A percentile compares a stretch with the other conserved stretches of the same genome.
Conservation (phyloP, 305 asterid genomes). For the Fraxinus velutina region DNA sequence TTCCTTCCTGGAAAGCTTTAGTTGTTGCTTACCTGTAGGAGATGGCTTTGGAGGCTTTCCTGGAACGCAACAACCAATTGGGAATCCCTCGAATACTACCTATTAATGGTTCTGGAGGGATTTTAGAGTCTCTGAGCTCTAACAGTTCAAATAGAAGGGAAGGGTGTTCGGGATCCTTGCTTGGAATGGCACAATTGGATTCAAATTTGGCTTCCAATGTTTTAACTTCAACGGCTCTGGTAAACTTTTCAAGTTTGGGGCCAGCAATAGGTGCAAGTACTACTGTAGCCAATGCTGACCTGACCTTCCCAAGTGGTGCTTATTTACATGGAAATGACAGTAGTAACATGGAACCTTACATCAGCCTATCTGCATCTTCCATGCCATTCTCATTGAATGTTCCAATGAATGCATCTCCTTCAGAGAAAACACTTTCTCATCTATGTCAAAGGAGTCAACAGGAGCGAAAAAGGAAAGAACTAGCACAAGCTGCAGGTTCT, state of each 20-base stretch:
- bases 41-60: slow-evolving; percentile 33
- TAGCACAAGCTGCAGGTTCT: slow-evolving; percentile 19
- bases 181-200: slow-evolving; percentile 28
- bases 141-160: slow-evolving; percentile 18
- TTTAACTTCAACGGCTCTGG: slow-evolving; percentile 14
- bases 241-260: slow-evolving; percentile 19
- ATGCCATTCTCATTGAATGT: slow-evolving; percentile 25
- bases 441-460: slow-evolving; percentile 27
- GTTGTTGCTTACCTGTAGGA: slow-evolving; percentile 7
- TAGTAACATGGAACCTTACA: slow-evolving; percentile 25
- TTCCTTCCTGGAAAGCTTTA: not conserved
- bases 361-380: slow-evolving; percentile 23
- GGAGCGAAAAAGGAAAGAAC: slow-evolving; percentile 20
- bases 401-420: slow-evolving; percentile 19
- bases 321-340: slow-evolving; percentile 29
- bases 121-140: slow-evolving; percentile 29
- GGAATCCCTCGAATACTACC: slow-evolving; percentile 17
- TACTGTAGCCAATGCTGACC: slow-evolving; percentile 21
- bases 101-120: slow-evolving; percentile 24
- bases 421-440: slow-evolving; percentile 11
- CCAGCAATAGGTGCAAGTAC: slow-evolving; percentile 21
- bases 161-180: slow-evolving; percentile 17
- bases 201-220: slow-evolving; percentile 21
- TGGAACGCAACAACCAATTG: slow-evolving; percentile 22
- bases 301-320: slow-evolving; percentile 19